These are phyloP conservation scores for Aureobasidium sp. DNA, from an alignment of 2,329 filamentous ascomycete species.

Conservation along the genomic window DNA sequence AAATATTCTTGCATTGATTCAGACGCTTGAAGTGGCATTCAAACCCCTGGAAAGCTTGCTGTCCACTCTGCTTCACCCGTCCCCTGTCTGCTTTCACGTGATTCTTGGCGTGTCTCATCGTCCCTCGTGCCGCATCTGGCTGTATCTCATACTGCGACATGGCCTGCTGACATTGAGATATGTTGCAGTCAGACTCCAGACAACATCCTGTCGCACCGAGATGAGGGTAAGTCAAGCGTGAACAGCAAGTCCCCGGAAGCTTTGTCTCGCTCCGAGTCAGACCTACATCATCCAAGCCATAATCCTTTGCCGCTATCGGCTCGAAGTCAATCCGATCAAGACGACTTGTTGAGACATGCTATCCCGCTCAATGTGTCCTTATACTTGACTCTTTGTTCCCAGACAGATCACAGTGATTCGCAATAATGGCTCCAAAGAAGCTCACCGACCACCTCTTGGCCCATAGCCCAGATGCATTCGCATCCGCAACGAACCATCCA, in stretches of 20 bases:
- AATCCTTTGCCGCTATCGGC: constrained; percentile 1
- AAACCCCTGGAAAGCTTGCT: constrained; percentile 14
- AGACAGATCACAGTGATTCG: neutral
- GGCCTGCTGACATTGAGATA: neutral
- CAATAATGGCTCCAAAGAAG: neutral
- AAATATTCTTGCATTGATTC: neutral
- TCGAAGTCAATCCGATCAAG: neutral
- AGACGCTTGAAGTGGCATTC: neutral
- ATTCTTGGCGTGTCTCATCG: constrained; percentile 2
- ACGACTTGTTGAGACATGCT: neutral
- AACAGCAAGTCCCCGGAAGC: neutral
- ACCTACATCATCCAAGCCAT: neutral
- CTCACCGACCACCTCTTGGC: constrained; percentile 14
- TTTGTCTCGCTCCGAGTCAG: neutral
- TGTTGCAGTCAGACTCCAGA: neutral
- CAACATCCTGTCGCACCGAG: neutral
- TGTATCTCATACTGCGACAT: neutral
- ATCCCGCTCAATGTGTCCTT: neutral
- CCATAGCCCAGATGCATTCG: constrained; percentile 34
- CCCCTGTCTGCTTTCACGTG: neutral
- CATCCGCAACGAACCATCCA: constrained; percentile 55
- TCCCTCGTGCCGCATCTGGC: neutral
- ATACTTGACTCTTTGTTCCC: neutral
- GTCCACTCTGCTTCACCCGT: neutral
- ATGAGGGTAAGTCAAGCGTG: neutral